Evolutionary conservation across 345 rosid genomes (phyloP), one percentile per base, ranked within the genome.

Genomic region (Crucihimalaya himalaica): DNA sequence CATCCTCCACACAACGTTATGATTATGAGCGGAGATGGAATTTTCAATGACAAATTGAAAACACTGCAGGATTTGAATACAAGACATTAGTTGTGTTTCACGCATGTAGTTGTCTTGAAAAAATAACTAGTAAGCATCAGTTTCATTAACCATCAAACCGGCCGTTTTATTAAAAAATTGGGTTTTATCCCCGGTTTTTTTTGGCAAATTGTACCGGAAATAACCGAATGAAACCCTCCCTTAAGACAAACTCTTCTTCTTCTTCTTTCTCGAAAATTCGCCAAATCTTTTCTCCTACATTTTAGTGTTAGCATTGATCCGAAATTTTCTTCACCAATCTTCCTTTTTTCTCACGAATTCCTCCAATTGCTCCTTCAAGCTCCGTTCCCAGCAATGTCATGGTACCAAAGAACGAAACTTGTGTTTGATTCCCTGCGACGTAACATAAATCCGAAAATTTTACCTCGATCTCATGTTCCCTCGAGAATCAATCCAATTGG

Each of bases 361-460:
- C 25, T 23, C 25, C 1, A 14, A 55, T 66, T 62, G 2, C 67
- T 52, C 1, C 46, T 52, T 54, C 27, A 29, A 62, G 21, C 39
- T 55, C 47, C 63, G 39, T 65, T 64, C 4, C 32, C 11, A 56
- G 46, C 83, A 84, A 76, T 88, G 98, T 84, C 84, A 6, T 81
- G 62, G 80, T 83, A 75, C 78, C 63, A 78, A 70, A 85, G 87
- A 81, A 77, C 84, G 29, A 85, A 82, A 69, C 78, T 79, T 6
- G 83, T 82, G 0, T 52, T 87, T 37, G 79, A 82, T 42, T 71
- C 90, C 71, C 18, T 86, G 50, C 88, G 88, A 47, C 80, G 59
- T 1, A 71, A 57, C 47, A 69, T 79, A 72, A 34, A 81, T 52
- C 77, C 85, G 34, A 84, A 63, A 78, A 27, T 69, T 68, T 18